Evolutionary conservation across 2,329 filamentous ascomycete species (phyloP).

Genomic region (Colletotrichum higginsianum): DNA sequence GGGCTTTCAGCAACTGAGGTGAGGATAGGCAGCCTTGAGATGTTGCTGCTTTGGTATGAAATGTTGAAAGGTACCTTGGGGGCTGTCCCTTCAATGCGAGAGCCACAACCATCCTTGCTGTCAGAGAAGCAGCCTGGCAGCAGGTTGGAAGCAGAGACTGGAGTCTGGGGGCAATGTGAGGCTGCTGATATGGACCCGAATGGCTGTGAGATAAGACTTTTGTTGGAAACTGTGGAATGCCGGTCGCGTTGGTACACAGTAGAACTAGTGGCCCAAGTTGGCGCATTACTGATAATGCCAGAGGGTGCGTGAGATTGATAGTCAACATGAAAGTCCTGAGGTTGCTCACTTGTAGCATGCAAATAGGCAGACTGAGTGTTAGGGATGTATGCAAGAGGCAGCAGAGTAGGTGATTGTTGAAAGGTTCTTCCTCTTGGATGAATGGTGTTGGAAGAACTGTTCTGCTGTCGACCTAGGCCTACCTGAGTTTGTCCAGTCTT

Average conservation of each 20-base stretch:
- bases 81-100: neutral
- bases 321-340: neutral
- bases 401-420: slow-evolving; percentile 9
- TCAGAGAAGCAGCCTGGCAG: neutral
- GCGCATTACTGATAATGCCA: neutral
- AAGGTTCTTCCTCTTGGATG: neutral
- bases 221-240: neutral
- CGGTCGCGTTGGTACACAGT: neutral
- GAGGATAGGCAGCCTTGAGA: neutral
- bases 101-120: slow-evolving; percentile 23
- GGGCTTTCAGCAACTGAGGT: slow-evolving; percentile 2
- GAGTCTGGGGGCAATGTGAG: slow-evolving; percentile 16
- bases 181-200: slow-evolving; percentile 21
- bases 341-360: slow-evolving; percentile 1
- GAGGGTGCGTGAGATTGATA: slow-evolving; percentile 21
- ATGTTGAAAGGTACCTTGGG: neutral
- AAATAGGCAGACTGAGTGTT: slow-evolving; percentile 3
- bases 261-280: slow-evolving; percentile 8
- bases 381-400: slow-evolving; percentile 17
- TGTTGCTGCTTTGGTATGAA: neutral
- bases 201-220: slow-evolving; percentile 7
- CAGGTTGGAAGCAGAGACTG: neutral
- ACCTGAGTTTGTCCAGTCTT: slow-evolving; percentile 12
- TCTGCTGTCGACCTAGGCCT: slow-evolving; percentile 13
- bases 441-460: slow-evolving; percentile 15